Evolutionary conservation across 1,284 basidiomycete species (phyloP).

Genomic region (Tilletia caries): DNA sequence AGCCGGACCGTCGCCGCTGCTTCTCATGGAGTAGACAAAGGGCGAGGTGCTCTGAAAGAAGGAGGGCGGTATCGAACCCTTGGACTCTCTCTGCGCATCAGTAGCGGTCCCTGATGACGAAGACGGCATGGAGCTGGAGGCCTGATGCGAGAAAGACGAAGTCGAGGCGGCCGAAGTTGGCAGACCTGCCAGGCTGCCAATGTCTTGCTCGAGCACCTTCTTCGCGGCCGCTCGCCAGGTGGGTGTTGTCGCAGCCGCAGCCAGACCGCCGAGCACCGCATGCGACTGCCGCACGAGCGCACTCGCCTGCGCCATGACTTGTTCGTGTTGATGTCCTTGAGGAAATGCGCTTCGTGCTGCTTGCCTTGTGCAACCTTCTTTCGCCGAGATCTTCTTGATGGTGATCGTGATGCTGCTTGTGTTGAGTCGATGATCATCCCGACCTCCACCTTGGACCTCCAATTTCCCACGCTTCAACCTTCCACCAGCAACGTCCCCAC

Average conservation of each 20-base stretch:
- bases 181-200: neutral
- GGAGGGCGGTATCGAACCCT: neutral
- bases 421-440: too few relatives aligned
- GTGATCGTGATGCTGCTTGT: too few relatives aligned
- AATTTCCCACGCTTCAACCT: neutral
- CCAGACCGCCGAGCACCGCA: neutral
- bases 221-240: neutral
- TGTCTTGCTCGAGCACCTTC: neutral
- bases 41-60: slow-evolving; percentile 1
- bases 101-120: neutral
- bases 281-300: neutral
- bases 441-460: neutral
- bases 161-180: neutral
- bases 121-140: too few relatives aligned
- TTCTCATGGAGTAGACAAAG: neutral
- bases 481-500: too few relatives aligned
- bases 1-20: too few relatives aligned
- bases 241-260: neutral
- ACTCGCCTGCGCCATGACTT: neutral
- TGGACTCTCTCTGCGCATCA: neutral
- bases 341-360: too few relatives aligned
- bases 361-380: too few relatives aligned
- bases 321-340: too few relatives aligned
- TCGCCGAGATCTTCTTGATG: too few relatives aligned
- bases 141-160: neutral